Evolutionary conservation across 352 stramenopile species (phyloP).

Genomic region (Elongisporangium undulatum): DNA sequence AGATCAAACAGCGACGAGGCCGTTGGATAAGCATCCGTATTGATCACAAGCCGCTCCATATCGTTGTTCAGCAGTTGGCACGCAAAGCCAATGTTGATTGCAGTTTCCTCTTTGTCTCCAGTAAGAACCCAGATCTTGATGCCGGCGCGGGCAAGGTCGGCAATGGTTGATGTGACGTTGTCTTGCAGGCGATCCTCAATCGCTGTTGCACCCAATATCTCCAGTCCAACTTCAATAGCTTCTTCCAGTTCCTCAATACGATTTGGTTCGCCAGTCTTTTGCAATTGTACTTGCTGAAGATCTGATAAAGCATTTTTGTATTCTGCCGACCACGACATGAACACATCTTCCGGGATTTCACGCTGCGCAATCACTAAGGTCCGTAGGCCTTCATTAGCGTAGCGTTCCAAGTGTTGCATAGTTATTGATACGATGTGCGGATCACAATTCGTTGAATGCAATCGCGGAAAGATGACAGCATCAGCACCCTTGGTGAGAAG

Average conservation of each 20-base stretch:
- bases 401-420: conserved; percentile 77
- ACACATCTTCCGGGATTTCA: conserved; percentile 58
- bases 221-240: conserved; percentile 60
- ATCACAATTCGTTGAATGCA: conserved; percentile 38
- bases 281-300: conserved; percentile 55
- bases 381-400: conserved; percentile 80
- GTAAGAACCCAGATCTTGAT: conserved; percentile 88
- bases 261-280: conserved; percentile 56
- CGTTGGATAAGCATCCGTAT: conserved; percentile 50
- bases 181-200: conserved; percentile 85
- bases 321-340: conserved; percentile 63
- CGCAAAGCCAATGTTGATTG: conserved; percentile 96
- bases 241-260: conserved; percentile 83
- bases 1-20: conserved; percentile 59
- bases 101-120: conserved; percentile 93
- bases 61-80: conserved; percentile 95
- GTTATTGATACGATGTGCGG: conserved; percentile 52
- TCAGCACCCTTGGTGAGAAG: conserved; percentile 85
- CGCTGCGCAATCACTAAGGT: conserved; percentile 89
- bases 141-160: conserved; percentile 60
- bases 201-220: conserved; percentile 72
- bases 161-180: conserved; percentile 69
- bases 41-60: conserved; percentile 91
- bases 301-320: conserved; percentile 75
- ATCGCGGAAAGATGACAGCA: conserved; percentile 69